Percentiles rank a stretch among this genome's conserved stretches.
Conservation (phyloP, 2,329 filamentous ascomycete species). For the Xylaria sp. region DNA sequence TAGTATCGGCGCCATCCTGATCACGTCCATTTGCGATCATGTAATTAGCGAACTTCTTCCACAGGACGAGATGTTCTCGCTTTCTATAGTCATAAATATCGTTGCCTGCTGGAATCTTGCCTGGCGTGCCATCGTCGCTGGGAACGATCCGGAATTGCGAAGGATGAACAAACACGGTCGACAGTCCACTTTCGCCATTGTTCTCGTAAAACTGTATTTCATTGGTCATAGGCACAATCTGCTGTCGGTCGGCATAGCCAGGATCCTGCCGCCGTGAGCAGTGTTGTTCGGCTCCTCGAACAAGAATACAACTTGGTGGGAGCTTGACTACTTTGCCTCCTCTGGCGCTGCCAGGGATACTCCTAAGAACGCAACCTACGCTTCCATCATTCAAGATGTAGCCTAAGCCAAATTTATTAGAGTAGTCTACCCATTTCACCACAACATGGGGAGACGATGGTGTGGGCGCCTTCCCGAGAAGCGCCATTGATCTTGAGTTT, state of each 20-base stretch:
- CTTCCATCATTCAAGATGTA: conserved; percentile 87
- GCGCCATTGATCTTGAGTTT: conserved; percentile 71
- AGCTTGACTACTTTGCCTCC: conserved; percentile 63
- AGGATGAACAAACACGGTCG: conserved; percentile 71
- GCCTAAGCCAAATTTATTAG: conserved; percentile 85
- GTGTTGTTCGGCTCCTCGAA: conserved; percentile 77
- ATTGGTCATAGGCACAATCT: conserved; percentile 72
- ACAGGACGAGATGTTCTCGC: conserved; percentile 72
- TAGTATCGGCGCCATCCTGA: conserved; percentile 66
- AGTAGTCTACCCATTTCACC: conserved; percentile 89
- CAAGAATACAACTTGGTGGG: conserved; percentile 77
- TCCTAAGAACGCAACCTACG: conserved; percentile 75
- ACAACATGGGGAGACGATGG: conserved; percentile 71
- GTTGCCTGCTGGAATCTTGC: conserved; percentile 70
- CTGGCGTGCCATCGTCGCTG: conserved; percentile 68
- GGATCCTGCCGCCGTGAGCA: conserved; percentile 70
- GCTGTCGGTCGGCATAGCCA: conserved; percentile 66
- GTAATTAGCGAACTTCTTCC: conserved; percentile 80
- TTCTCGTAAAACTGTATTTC: conserved; percentile 81
- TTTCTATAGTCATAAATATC: conserved; percentile 74
- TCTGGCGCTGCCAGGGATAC: conserved; percentile 63
- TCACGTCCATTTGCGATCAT: conserved; percentile 80
- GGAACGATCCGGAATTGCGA: conserved; percentile 68
- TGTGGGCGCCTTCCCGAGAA: conserved; percentile 65
- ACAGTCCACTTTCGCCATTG: conserved; percentile 71